phyloP scores from a whole-genome alignment of 2,329 filamentous ascomycete species.

The Colletotrichum sp. region DNA sequence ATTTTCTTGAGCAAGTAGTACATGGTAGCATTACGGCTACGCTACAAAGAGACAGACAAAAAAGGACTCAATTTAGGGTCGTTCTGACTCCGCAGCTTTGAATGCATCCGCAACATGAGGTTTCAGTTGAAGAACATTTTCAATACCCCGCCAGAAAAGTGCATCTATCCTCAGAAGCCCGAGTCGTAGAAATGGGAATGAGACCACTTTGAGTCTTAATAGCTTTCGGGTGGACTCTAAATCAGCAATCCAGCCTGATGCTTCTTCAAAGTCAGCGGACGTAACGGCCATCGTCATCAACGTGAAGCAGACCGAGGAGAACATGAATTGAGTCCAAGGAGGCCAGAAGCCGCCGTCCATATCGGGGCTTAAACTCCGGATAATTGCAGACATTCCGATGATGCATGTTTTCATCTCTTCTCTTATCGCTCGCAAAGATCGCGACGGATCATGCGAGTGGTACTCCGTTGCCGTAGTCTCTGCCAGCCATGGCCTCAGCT shows the following conservation, averaged over 20 bases:
- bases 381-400: not conserved
- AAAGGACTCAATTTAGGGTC: not conserved
- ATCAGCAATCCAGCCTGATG: conserved; percentile 15
- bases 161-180: conserved; percentile 25
- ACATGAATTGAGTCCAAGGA: conserved; percentile 21
- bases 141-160: conserved; percentile 25
- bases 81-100: not conserved
- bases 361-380: conserved; percentile 12
- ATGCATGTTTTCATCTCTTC: not conserved
- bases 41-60: not conserved
- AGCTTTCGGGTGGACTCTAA: conserved; percentile 20
- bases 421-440: not conserved
- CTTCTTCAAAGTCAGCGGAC: conserved; percentile 5
- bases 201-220: conserved; percentile 22
- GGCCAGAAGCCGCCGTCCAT: conserved; percentile 21
- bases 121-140: conserved; percentile 22
- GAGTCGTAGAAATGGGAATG: conserved; percentile 22
- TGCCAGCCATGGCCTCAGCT: not conserved
- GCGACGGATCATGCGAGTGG: not conserved
- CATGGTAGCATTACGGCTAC: no score
- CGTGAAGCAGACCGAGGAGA: conserved; percentile 24
- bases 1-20: conserved; percentile 23
- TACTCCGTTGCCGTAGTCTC: not conserved
- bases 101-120: conserved; percentile 18
- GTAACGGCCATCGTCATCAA: conserved; percentile 18